These are phyloP conservation scores for Rhodotorula sp. DNA, from an alignment of 1,284 basidiomycete genomes.

Conservation along the genomic window DNA sequence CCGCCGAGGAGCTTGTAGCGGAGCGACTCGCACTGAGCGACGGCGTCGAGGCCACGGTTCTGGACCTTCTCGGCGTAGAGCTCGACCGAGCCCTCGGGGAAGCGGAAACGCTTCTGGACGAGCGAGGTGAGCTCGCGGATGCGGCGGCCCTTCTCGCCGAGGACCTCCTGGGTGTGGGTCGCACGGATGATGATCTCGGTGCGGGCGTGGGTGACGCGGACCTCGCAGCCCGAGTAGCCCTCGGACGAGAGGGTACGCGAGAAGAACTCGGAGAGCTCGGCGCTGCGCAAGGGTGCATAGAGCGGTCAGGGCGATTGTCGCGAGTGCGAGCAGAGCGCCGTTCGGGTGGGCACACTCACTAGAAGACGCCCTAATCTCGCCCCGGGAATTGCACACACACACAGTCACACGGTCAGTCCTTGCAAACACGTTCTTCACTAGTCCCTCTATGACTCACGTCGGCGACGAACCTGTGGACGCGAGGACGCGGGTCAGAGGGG, in stretches of 20 bases:
- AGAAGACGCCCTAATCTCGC: conserved; percentile 37
- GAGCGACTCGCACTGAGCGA: conserved; percentile 98
- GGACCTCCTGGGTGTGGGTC: conserved; percentile 99
- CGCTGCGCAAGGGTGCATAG: conserved; percentile 19
- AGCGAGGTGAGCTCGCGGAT: conserved; percentile 98
- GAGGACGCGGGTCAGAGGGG: not conserved
- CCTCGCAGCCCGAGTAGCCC: conserved; percentile 99
- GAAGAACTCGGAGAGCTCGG: conserved; percentile 52
- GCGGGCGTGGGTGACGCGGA: conserved; percentile 98
- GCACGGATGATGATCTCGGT: conserved; percentile 99
- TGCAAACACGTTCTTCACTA: not conserved
- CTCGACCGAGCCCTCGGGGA: conserved; percentile 98
- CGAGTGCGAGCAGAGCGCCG: not conserved
- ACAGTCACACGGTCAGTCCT: not conserved
- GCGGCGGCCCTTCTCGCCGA: conserved; percentile 99
- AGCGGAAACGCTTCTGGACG: conserved; percentile 99
- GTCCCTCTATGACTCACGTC: conserved; percentile 29
- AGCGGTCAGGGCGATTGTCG: not conserved
- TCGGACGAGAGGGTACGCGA: conserved; percentile 98
- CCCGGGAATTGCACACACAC: not conserved
- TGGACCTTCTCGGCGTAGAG: conserved; percentile 99
- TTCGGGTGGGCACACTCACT: conserved; percentile 22
- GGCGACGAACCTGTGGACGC: conserved; percentile 34
- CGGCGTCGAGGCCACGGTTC: conserved; percentile 96
- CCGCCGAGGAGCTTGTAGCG: conserved; percentile 99